Base-by-base conservation (phyloP, 768 basidiomycete species). In the Panaeolus papilionaceus region DNA sequence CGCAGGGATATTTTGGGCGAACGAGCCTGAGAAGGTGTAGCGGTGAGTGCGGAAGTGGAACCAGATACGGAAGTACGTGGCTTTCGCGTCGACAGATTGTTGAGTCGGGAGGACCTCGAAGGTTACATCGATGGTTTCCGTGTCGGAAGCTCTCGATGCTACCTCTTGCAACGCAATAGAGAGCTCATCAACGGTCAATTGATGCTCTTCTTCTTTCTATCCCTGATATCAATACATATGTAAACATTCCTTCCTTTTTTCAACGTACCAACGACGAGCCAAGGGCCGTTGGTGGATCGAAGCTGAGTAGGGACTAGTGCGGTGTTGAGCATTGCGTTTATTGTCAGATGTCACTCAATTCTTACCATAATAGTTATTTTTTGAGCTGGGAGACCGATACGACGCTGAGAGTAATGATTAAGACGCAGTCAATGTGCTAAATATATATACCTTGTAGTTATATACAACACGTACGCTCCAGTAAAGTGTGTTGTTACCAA, bases 11-110 rank as follows among this genome's bases (percentile, higher is more conserved):
- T 58, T 58, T 14, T 58, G 54, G 28, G 54, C 54, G 33, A 58
- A 28, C 9, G 54, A 33, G 9, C 54, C 54, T 4, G 54, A 58
- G 28, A 58, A 58, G 9, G 33, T 58, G 14, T 58, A 58, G 54
- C 54, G 54, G 54, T 58, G 54, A 37, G 54, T 33, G 26, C 54
- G 54, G 28, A 58, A 58, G 16, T 58, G 54, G 28, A 58, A 58
- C 54, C 54, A 58, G 26, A 58, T 7, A 4, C 54, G 54, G 54
- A 58, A 58, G 28, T 58, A 58, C 1, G 54, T 58, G 33, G 28
- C 54, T 18, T 58, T 58, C 20, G 54, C 54, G 11, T 58, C 54
- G 54, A 58, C 28, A 11, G 54, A 58, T 7, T 58, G 26, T 23
- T 58, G 54, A 14, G 10, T 37, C 6, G 54, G 33, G 7, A 58